Evolutionary conservation across 2,329 filamentous ascomycete genomes (phyloP), one percentile per base, ranked within the genome.

Genomic region (Clarireedia sp.): DNA sequence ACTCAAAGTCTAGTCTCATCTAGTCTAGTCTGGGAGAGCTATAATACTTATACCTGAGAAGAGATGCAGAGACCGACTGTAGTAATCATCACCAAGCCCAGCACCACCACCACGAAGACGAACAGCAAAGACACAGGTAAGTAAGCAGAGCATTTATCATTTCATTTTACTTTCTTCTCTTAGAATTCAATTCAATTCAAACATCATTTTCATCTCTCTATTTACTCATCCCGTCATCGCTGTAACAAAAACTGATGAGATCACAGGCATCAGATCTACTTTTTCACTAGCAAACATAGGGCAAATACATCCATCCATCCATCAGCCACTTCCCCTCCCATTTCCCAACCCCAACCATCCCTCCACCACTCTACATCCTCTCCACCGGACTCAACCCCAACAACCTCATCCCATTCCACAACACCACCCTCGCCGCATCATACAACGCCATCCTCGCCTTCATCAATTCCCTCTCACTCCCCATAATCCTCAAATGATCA

Each of bases 381-480:
- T 92, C 84, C 48, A 95, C 85, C 9, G 90, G 90, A 52, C 77
- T 83, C 69, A 95, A 74, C 1, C 90, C 90, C 61, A 95, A 74
- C 64, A 95, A 71, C 60, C 79, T 79, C 90, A 95, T 95, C 59
- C 88, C 90, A 70, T 94, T 95, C 65, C 79, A 79, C 60, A 95
- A 75, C 37, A 92, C 88, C 58, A 85, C 83, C 66, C 86, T 80
- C 6, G 88, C 86, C 2, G 85, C 78, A 63, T 86, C 83, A 69
- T 95, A 95, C 63, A 95, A 73, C 10, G 87, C 87, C 78, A 90
- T 81, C 63, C 89, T 79, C 24, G 87, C 85, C 65, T 75, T 72
- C 76, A 87, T 84, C 54, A 90, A 72, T 68, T 87, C 83, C 29
- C 75, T 76, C 71, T 92, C 87, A 59, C 83, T 87, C 53, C 88